Percentiles rank a stretch among this genome's conserved stretches.
These are phyloP conservation scores for Conticribra guillardii DNA, from an alignment of 108 stramenopile genomes.

Conservation along the genomic window DNA sequence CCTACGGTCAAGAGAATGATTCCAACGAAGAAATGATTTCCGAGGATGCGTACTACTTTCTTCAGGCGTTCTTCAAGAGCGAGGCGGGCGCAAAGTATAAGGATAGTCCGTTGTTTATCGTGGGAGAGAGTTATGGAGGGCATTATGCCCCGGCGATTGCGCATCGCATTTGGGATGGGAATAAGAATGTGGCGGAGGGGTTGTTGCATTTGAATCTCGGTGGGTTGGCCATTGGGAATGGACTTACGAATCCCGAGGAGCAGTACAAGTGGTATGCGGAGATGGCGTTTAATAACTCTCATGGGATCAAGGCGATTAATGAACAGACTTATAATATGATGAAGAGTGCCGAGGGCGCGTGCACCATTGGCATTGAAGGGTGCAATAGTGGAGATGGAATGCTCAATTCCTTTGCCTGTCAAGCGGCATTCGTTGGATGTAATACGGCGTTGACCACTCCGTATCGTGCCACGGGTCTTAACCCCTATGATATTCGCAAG, in stretches of 20 bases:
- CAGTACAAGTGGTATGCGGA: constrained; percentile 94
- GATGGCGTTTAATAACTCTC: constrained; percentile 94
- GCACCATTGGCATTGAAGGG: constrained; percentile 75
- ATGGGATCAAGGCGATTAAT: constrained; percentile 81
- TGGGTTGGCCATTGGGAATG: constrained; percentile 96
- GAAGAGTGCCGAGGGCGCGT: constrained; percentile 75
- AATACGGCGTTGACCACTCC: constrained; percentile 82
- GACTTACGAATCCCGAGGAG: constrained; percentile 89
- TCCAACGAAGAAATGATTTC: constrained; percentile 89
- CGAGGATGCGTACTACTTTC: constrained; percentile 95
- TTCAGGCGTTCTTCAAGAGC: constrained; percentile 88
- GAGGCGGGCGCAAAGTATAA: constrained; percentile 86
- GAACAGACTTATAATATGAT: constrained; percentile 77
- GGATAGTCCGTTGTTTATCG: constrained; percentile 76
- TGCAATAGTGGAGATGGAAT: constrained; percentile 75
- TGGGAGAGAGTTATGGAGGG: constrained; percentile 93
- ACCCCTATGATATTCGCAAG: constrained; percentile 96
- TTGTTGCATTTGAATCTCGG: constrained; percentile 71
- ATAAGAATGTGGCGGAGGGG: constrained; percentile 58
- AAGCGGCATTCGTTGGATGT: constrained; percentile 79
- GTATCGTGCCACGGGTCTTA: constrained; percentile 88
- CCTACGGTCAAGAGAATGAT: constrained; percentile 85
- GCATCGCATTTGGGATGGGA: constrained; percentile 66
- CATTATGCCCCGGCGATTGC: constrained; percentile 96
- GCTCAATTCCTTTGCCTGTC: constrained; percentile 76